A percentile compares a stretch with the other conserved stretches of the same genome.
Evolutionary conservation across 2,329 filamentous ascomycete species (phyloP).

Genomic region (Mollisiaceae sp.): DNA sequence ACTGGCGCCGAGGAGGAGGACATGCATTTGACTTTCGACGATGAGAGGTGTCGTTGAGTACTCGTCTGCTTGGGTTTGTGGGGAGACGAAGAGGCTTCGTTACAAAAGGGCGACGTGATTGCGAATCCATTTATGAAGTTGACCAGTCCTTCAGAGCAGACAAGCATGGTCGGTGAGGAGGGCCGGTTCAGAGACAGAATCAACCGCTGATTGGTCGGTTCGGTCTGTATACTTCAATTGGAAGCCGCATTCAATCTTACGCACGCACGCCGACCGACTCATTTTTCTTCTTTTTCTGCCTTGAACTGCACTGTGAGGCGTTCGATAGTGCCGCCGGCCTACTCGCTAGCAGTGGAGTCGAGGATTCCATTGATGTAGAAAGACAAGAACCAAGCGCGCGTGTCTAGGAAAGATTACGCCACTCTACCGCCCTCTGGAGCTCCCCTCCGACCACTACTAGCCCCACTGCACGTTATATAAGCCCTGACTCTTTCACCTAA

Average conservation of each 20-base stretch:
- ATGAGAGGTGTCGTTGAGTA: constrained; percentile 31
- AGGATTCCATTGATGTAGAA: constrained; percentile 28
- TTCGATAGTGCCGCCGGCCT: constrained; percentile 26
- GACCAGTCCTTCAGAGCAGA: constrained; percentile 29
- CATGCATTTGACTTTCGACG: constrained; percentile 43
- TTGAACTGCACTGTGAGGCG: constrained; percentile 23
- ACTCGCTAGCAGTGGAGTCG: constrained; percentile 31
- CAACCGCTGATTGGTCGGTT: constrained; percentile 35
- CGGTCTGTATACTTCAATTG: constrained; percentile 37
- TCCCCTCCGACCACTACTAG: constrained; percentile 26
- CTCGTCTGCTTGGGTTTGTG: constrained; percentile 28
- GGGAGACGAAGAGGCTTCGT: constrained; percentile 28
- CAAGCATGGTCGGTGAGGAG: constrained; percentile 25
- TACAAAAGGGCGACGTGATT: constrained; percentile 27
- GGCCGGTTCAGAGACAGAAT: constrained; percentile 29
- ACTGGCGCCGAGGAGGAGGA: constrained; percentile 51
- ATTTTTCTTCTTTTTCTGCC: constrained; percentile 27
- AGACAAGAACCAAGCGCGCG: constrained; percentile 29
- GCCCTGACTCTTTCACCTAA: constrained; percentile 42
- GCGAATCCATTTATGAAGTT: constrained; percentile 30
- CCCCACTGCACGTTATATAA: constrained; percentile 40
- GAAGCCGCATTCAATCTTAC: constrained; percentile 37
- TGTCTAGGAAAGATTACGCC: constrained; percentile 24
- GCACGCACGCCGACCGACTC: constrained; percentile 25
- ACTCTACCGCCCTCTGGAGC: constrained; percentile 24